A percentile compares a stretch with the other conserved stretches of the same genome.
Evolutionary conservation across 345 rosid genomes (phyloP).

Genomic region (Cardamine occulta): DNA sequence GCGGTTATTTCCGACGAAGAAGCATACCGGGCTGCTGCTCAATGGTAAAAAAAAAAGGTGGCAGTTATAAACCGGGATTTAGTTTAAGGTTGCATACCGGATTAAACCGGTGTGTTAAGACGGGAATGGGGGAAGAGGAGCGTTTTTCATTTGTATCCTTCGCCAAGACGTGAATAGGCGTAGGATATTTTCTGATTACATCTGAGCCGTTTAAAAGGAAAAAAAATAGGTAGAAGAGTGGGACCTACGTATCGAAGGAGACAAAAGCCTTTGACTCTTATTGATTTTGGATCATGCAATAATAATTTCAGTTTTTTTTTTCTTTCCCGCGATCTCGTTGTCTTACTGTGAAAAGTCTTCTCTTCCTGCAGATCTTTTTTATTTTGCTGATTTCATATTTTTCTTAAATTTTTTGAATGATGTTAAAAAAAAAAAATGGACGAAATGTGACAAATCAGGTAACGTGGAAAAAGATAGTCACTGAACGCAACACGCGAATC

Average conservation of each 20-base stretch:
- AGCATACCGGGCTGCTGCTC: slow-evolving; percentile 50
- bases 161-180: not conserved
- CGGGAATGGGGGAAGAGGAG: not conserved
- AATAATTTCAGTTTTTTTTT: not conserved
- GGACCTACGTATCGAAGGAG: slow-evolving; percentile 32
- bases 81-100: slow-evolving; percentile 12
- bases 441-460: slow-evolving; percentile 48
- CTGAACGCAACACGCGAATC: slow-evolving; percentile 31
- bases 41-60: not conserved
- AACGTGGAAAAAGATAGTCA: slow-evolving; percentile 38
- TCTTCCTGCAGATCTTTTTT: slow-evolving; percentile 1
- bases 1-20: slow-evolving; percentile 67
- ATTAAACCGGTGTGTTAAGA: slow-evolving; percentile 25
- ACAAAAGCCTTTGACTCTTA: slow-evolving; percentile 40
- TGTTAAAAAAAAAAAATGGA: not conserved
- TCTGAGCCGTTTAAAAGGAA: slow-evolving; percentile 19
- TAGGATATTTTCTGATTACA: slow-evolving; percentile 26
- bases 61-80: slow-evolving; percentile 11
- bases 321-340: not conserved
- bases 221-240: not conserved
- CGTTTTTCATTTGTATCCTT: not conserved
- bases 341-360: slow-evolving; percentile 32
- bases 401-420: not conserved
- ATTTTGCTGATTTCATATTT: slow-evolving; percentile 10
- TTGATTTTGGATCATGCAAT: slow-evolving; percentile 26